Conservation (phyloP, 441 rosid species). For the Corymbia citriodora region DNA sequence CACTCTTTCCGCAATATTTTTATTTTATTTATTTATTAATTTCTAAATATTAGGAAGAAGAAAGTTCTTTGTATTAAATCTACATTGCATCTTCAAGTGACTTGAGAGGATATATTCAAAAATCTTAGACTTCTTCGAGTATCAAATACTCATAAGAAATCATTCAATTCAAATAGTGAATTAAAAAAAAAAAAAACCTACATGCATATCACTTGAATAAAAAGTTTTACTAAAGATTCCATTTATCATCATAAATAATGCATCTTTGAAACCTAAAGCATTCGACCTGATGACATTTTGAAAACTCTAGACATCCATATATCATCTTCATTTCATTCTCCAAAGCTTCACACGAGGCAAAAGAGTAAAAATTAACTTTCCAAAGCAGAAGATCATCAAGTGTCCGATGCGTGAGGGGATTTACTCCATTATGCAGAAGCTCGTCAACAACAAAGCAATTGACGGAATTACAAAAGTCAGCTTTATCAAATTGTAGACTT, state of each 20-base stretch:
- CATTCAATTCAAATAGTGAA: too few relatives aligned
- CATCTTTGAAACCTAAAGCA: background rate
- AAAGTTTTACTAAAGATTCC: too few relatives aligned
- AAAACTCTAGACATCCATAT: background rate
- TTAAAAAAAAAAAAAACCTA: too few relatives aligned
- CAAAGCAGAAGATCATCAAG: background rate
- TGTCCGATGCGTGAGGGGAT: background rate
- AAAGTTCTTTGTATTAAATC: background rate
- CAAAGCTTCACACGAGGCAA: background rate
- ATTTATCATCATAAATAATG: too few relatives aligned
- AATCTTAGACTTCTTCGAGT: too few relatives aligned
- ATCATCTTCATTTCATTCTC: background rate
- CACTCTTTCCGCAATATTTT: background rate
- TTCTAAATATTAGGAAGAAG: background rate
- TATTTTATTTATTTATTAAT: background rate
- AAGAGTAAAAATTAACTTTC: background rate
- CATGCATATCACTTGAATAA: too few relatives aligned
- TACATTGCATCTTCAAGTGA: background rate
- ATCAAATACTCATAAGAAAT: too few relatives aligned
- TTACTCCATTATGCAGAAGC: background rate
- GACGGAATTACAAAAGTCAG: background rate
- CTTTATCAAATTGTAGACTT: background rate
- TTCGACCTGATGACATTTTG: background rate
- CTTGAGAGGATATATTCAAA: background rate
- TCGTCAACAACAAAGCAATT: background rate